Base-by-base conservation (phyloP, 345 rosid genomes). In the Punica granatum region DNA sequence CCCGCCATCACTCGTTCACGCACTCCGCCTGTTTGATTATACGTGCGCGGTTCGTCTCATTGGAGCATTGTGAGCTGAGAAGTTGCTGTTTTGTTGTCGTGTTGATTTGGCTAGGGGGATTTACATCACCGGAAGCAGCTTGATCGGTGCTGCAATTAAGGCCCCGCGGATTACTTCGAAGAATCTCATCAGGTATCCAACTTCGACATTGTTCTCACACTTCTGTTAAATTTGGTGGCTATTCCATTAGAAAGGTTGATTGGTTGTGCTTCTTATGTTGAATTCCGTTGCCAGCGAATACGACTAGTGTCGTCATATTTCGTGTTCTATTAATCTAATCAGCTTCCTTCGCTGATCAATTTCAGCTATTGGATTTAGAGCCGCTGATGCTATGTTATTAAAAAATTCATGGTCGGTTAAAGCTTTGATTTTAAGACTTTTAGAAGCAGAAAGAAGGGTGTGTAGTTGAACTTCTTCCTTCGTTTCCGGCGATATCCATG, bases 161-260 rank as follows among this genome's bases (percentile, higher is more conserved):
- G 99, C 97, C 74, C 99, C 99, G 19, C 96, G 98, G 43, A 93
- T 93, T 44, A 93, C 97, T 68, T 93, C 98, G 26, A 93, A 93
- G 81, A 93, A 90, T 84, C 97, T 94, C 65, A 92, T 89, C 78
- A 92, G 98, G 98, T 87, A 68, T 14, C 12, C 42, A 0, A 35
- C 46, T 34, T 62, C 37, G 8, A n/a, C 19, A 66, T 66, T 11
- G 19, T 16, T 31, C 16, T 37, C 36, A 30, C 28, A 43, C 19
- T 63, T 18, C 26, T 10, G 34, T 34, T 16, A 35, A 41, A 28
- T 48, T 49, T 1, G 31, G 12, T 33, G 6, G 32, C 46, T 39
- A 3, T 9, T 68, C 39, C 48, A 14, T 39, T 15, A 12, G 1
- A 30, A 9, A 26, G 32, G 31, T 34, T 16, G 34, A 32, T 13